Evolutionary conservation across 768 basidiomycete genomes (phyloP), one percentile per base, ranked within the genome.

Genomic region (Leccinellum luteum): DNA sequence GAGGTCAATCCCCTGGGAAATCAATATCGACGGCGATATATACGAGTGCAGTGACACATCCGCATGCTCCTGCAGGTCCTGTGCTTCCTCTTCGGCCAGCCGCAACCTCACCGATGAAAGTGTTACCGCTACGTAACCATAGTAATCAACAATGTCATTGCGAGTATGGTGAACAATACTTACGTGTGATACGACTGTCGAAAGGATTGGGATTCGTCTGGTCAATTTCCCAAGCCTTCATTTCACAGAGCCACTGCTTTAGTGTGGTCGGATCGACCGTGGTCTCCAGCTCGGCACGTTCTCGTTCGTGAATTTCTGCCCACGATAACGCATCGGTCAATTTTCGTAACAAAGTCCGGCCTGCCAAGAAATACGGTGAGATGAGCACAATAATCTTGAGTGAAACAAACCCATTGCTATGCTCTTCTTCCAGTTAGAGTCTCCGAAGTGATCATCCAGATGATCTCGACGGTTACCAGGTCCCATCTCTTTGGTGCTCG

Each of bases 391-490:
- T 30, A 30, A 8, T 30, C 28, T 30, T 30, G 28, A 30, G 28
- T 8, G 28, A 9, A 30, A 30, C 28, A 30, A 8, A 34, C 32
- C 32, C 32, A 34, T 34, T 15, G 32, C 9, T 13, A 34, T 34
- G 9, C 32, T 15, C 13, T 38, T 56, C 21, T 56, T 51, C 55
- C 55, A 51, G 21, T 55, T 49, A 6, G 28, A 55, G 23, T 55
- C 35, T 1, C 54, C 48, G 12, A 41, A 55, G 1, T 41, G 35
- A 12, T 52, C 35, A 3, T 52, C 35, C 0, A 52, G 51, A 14
- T 41, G 35, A 6, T 14, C 13, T 6, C 35, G 13, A 14, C 35
- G 35, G 17, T 7, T 3, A 10, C 35, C 35, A 15, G 35, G 35
- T 2, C 35, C 35, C 35, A 38, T 38, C 17, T 3, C 1, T n/a